phyloP scores from a whole-genome alignment of 2,329 filamentous ascomycete genomes.

The Exophiala sp. region DNA sequence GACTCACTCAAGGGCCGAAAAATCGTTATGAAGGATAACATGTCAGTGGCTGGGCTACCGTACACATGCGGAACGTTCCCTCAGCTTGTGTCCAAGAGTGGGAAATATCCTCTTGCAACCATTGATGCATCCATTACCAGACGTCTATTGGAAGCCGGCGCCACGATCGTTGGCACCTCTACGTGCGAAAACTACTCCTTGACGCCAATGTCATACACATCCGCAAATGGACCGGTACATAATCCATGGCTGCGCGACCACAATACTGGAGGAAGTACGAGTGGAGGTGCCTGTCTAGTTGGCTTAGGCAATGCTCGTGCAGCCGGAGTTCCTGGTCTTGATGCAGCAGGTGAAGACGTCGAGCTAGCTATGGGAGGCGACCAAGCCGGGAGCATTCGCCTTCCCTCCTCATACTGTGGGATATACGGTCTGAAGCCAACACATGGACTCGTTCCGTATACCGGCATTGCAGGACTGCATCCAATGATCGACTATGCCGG shows the following conservation, averaged over 20 bases:
- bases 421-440: slow-evolving; percentile 49
- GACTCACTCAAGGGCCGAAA: slow-evolving; percentile 31
- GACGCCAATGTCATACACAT: slow-evolving; percentile 37
- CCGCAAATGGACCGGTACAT: slow-evolving; percentile 37
- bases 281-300: slow-evolving; percentile 35
- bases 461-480: slow-evolving; percentile 43
- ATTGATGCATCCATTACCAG: slow-evolving; percentile 38
- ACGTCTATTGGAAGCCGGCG: slow-evolving; percentile 36
- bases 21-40: slow-evolving; percentile 38
- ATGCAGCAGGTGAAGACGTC: slow-evolving; percentile 30
- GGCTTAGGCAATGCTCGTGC: slow-evolving; percentile 26
- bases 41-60: slow-evolving; percentile 36
- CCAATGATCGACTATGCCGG: slow-evolving; percentile 46
- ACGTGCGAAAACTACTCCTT: slow-evolving; percentile 41
- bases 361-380: slow-evolving; percentile 41
- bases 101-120: slow-evolving; percentile 31
- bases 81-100: slow-evolving; percentile 30
- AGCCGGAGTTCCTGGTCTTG: slow-evolving; percentile 18
- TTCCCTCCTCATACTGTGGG: slow-evolving; percentile 41
- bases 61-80: slow-evolving; percentile 36
- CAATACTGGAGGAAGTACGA: slow-evolving; percentile 39
- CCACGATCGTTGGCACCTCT: slow-evolving; percentile 35
- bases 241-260: slow-evolving; percentile 35
- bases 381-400: slow-evolving; percentile 39
- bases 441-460: slow-evolving; percentile 50